Percentiles rank a stretch among this genome's conserved stretches.
phyloP scores from a whole-genome alignment of 2,329 filamentous ascomycete species.

The Leptodontidium sp. region DNA sequence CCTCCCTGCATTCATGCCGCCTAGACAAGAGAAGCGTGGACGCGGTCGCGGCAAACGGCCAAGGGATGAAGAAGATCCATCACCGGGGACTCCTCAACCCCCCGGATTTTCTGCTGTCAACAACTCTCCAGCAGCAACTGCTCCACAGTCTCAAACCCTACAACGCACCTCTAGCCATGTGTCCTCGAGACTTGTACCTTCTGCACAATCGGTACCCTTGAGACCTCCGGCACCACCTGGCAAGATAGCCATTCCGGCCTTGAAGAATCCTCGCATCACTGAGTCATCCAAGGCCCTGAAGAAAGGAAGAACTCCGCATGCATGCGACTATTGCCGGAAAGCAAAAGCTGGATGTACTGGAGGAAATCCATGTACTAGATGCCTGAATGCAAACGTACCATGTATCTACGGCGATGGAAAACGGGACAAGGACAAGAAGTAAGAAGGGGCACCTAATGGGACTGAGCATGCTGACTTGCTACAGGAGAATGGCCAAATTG shows the following conservation, averaged over 20 bases:
- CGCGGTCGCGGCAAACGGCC: conserved; percentile 28
- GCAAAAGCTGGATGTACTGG: conserved; percentile 51
- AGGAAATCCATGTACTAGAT: conserved; percentile 45
- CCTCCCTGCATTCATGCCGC: conserved; percentile 19
- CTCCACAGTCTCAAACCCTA: background rate
- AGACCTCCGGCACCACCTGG: conserved; percentile 24
- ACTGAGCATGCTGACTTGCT: conserved; percentile 18
- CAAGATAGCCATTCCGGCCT: conserved; percentile 40
- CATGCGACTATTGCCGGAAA: conserved; percentile 48
- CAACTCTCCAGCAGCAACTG: background rate
- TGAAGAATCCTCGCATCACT: conserved; percentile 24
- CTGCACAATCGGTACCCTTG: background rate
- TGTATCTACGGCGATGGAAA: conserved; percentile 45
- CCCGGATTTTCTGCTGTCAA: conserved; percentile 3
- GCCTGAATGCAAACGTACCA: conserved; percentile 36
- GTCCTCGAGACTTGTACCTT: background rate
- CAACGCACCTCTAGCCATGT: background rate
- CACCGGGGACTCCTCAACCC: background rate
- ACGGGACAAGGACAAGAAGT: conserved; percentile 43
- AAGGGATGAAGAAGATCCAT: conserved; percentile 8
- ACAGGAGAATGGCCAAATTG: conserved; percentile 36
- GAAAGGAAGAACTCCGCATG: conserved; percentile 43
- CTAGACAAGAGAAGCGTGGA: conserved; percentile 12
- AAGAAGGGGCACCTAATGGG: background rate
- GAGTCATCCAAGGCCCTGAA: conserved; percentile 28